Percentiles rank a stretch among this genome's conserved stretches.
Evolutionary conservation across 257 asterid genomes (phyloP).

Genomic region (Petunia axillaris): DNA sequence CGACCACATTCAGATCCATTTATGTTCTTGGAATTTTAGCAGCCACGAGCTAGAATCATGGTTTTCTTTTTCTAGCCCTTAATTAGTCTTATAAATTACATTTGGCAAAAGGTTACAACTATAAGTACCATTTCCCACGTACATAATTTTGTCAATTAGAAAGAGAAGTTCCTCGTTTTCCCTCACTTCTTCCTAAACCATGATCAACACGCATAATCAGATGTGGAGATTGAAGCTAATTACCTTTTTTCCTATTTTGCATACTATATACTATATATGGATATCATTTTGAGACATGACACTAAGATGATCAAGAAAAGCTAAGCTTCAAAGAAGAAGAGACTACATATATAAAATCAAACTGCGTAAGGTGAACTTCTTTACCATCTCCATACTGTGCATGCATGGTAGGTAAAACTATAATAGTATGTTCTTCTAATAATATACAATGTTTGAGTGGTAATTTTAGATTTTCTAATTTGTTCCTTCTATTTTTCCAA

Average conservation of each 20-base stretch:
- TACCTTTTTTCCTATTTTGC: background rate
- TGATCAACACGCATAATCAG: background rate
- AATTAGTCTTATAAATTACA: background rate
- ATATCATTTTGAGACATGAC: background rate
- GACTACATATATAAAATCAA: background rate
- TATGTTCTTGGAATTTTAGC: background rate
- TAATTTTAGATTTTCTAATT: too few species aligned
- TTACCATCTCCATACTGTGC: too few species aligned
- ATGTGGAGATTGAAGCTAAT: background rate
- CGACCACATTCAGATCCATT: background rate
- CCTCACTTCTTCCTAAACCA: background rate
- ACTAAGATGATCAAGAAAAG: background rate
- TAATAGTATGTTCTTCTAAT: too few species aligned
- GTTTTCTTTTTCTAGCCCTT: background rate
- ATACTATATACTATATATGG: background rate
- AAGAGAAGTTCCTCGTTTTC: background rate
- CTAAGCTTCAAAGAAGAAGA: background rate
- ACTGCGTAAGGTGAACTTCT: background rate
- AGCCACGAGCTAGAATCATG: background rate
- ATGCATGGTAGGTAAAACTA: too few species aligned
- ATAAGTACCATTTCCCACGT: conserved; percentile 1
- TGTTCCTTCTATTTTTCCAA: too few species aligned
- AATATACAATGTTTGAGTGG: too few species aligned
- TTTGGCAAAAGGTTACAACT: conserved; percentile 12
- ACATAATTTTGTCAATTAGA: background rate